Base-by-base conservation (phyloP, 768 basidiomycete genomes). In the Clitopilus passeckerianus region DNA sequence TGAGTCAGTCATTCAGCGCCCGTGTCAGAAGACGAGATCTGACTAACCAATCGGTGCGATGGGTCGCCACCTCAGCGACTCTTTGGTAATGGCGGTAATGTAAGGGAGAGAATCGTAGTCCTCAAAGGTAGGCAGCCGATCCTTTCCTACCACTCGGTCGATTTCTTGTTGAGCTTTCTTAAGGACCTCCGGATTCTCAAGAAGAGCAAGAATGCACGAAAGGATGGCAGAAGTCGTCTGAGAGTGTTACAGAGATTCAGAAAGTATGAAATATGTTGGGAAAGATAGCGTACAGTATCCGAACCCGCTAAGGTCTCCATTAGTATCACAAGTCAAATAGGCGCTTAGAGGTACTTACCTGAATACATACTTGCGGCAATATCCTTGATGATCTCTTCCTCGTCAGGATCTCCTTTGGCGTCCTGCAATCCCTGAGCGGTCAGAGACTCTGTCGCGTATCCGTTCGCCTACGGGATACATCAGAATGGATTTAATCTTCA, bases 301-400 rank as follows among this genome's bases (percentile, higher is more conserved):
- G 34, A 7, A 7, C 34, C 34, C 7, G 34, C 34, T 35, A 35
- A n/a, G n/a, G n/a, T n/a, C n/a, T n/a, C n/a, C n/a, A n/a, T n/a
- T n/a, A n/a, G n/a, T n/a, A n/a, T n/a, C n/a, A n/a, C n/a, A n/a
- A n/a, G n/a, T n/a, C n/a, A n/a, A n/a, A n/a, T n/a, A n/a, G n/a
- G n/a, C n/a, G n/a, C n/a, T n/a, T n/a, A n/a, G n/a, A n/a, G n/a
- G 18, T 14, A 46, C 63, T 55, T 44, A 53, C 62, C 54, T 41
- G 43, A n/a, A 24, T 56, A 57, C 20, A 59, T 55, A 33, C 46
- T 56, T 8, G 24, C 27, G 22, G 57, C 43, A 10, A 50, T 34
- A 33, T 54, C 54, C 43, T 54, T 59, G 23, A 55, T 24, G 34
- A 57, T 34, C 18, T 56, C 54, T 46, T 60, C 56, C 18, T 60